A percentile compares a stretch with the other conserved stretches of the same genome.
Conservation (phyloP, 352 stramenopile genomes). For the Pythium coloratum region DNA sequence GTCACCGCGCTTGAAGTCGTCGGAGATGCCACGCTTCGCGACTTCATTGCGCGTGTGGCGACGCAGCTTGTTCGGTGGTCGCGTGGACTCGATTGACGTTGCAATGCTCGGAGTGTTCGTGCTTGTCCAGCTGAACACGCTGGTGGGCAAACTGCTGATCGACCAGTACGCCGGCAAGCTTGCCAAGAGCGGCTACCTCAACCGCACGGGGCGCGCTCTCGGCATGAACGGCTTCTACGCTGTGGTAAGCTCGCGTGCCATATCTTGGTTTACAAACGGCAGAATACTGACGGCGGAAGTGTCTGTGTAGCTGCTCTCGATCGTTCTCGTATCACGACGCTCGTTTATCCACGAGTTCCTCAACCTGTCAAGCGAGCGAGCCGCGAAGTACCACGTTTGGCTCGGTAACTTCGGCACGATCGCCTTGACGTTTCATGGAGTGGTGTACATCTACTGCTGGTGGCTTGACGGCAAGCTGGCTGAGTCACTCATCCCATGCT, state of each 20-base stretch:
- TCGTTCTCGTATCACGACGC: slow-evolving; percentile 56
- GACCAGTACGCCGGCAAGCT: slow-evolving; percentile 68
- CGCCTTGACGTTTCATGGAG: slow-evolving; percentile 48
- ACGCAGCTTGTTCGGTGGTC: slow-evolving; percentile 3
- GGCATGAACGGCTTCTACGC: slow-evolving; percentile 63
- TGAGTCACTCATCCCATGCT: slow-evolving; percentile 59
- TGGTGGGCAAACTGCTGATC: slow-evolving; percentile 64
- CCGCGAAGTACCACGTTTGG: slow-evolving; percentile 61
- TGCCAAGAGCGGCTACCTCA: slow-evolving; percentile 50
- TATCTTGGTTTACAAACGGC: neutral
- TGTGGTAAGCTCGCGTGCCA: slow-evolving; percentile 9
- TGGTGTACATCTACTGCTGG: slow-evolving; percentile 59
- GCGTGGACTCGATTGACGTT: slow-evolving; percentile 54
- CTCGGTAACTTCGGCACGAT: slow-evolving; percentile 53
- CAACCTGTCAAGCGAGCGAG: slow-evolving; percentile 53
- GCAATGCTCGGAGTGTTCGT: slow-evolving; percentile 41
- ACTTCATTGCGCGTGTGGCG: slow-evolving; percentile 16
- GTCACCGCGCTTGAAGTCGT: slow-evolving; percentile 9
- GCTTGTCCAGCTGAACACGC: slow-evolving; percentile 59
- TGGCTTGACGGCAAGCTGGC: slow-evolving; percentile 46
- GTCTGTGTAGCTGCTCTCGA: slow-evolving; percentile 39
- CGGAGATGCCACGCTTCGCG: slow-evolving; percentile 7
- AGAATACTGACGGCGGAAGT: too few relatives aligned
- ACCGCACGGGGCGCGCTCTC: slow-evolving; percentile 50
- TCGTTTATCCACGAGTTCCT: slow-evolving; percentile 72